Evolutionary conservation across 1,139 yeast species (phyloP).

Genomic region (Pichia sp.): DNA sequence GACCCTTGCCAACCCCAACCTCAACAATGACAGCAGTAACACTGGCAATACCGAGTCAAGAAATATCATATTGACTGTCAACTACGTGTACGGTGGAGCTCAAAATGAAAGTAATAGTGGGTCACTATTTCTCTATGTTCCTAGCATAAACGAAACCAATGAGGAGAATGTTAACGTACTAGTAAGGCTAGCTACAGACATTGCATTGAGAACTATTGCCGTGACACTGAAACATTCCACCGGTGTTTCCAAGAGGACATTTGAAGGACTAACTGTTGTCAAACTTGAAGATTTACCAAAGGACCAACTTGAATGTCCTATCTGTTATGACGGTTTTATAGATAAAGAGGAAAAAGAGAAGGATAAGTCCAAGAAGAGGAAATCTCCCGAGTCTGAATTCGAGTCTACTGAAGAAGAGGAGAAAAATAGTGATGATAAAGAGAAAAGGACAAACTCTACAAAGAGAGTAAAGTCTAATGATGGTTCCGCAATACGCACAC

Average conservation of each 20-base stretch:
- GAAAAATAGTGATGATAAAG: constrained; percentile 11
- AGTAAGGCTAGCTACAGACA: constrained; percentile 59
- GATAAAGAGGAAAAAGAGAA: constrained; percentile 18
- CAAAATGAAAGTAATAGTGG: constrained; percentile 29
- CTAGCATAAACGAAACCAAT: constrained; percentile 51
- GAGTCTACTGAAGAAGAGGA: constrained; percentile 10
- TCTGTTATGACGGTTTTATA: constrained; percentile 56
- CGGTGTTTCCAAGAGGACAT: constrained; percentile 48
- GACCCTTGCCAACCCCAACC: not conserved
- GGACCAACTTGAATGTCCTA: constrained; percentile 44
- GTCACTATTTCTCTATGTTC: constrained; percentile 52
- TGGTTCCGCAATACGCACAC: not conserved
- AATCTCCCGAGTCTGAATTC: constrained; percentile 10
- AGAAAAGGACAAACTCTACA: constrained; percentile 6
- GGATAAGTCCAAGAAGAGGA: constrained; percentile 9
- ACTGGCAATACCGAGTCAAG: constrained; percentile 21
- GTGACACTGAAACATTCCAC: constrained; percentile 34
- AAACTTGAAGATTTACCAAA: constrained; percentile 28
- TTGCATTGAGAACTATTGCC: constrained; percentile 58
- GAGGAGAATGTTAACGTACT: constrained; percentile 49
- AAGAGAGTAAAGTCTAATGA: constrained; percentile 6
- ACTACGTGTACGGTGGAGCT: constrained; percentile 29
- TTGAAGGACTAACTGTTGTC: constrained; percentile 37
- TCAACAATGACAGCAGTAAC: not conserved
- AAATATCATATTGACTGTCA: constrained; percentile 32